phyloP scores from a whole-genome alignment of 345 rosid genomes.

The Rhodomyrtus tomentosa region DNA sequence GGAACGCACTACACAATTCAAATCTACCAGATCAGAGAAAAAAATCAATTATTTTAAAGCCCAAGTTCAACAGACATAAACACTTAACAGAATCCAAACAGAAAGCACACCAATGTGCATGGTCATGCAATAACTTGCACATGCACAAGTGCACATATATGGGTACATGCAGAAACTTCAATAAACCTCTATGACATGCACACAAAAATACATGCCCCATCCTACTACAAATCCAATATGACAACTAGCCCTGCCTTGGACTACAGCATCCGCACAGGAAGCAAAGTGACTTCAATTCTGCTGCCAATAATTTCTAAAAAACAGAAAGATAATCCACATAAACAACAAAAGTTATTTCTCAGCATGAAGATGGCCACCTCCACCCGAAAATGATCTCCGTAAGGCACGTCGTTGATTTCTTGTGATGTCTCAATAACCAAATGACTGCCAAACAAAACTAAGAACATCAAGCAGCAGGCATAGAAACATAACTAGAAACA shows the following conservation, averaged over 20 bases:
- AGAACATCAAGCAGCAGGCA: constrained; percentile 1
- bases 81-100: neutral
- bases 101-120: neutral
- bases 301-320: neutral
- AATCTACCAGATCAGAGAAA: neutral
- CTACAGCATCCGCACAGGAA: neutral
- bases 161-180: neutral
- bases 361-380: constrained; percentile 45
- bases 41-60: neutral
- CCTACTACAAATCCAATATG: neutral
- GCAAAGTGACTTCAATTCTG: neutral
- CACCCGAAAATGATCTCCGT: constrained; percentile 80
- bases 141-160: neutral
- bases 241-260: neutral
- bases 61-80: neutral
- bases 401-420: constrained; percentile 74
- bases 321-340: neutral
- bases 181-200: neutral
- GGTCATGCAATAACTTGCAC: neutral
- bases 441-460: constrained; percentile 41
- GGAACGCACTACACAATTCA: neutral
- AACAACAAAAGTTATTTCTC: neutral
- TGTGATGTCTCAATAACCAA: constrained; percentile 80
- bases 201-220: neutral
- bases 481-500: neutral